phyloP scores from a whole-genome alignment of 345 rosid genomes.

The Bretschneidera sinensis region DNA sequence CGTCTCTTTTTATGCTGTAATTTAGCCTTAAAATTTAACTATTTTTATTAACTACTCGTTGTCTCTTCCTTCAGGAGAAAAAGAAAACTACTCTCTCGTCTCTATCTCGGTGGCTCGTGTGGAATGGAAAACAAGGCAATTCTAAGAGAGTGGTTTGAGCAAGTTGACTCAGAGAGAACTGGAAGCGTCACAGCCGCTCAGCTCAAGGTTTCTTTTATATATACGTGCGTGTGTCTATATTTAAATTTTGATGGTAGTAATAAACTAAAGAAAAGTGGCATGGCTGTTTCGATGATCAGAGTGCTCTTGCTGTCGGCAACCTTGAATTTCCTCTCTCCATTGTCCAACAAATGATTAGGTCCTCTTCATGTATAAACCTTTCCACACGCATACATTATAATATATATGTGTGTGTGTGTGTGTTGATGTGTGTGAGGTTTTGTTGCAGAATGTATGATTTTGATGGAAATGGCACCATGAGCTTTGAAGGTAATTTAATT shows the following conservation, averaged over 20 bases:
- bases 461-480: slow-evolving; percentile 67
- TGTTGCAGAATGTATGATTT: slow-evolving; percentile 62
- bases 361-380: background rate
- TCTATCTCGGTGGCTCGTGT: background rate
- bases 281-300: slow-evolving; percentile 27
- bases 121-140: slow-evolving; percentile 47
- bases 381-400: too few species aligned
- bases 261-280: background rate
- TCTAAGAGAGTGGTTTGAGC: slow-evolving; percentile 62
- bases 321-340: slow-evolving; percentile 49
- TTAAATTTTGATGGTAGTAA: too few species aligned
- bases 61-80: too few species aligned
- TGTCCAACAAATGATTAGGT: slow-evolving; percentile 76
- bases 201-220: slow-evolving; percentile 41
- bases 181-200: slow-evolving; percentile 54
- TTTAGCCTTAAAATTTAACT: too few species aligned
- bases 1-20: too few species aligned
- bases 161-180: slow-evolving; percentile 62
- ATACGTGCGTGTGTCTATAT: background rate
- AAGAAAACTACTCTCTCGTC: background rate
- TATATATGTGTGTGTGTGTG: too few species aligned
- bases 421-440: background rate
- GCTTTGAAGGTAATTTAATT: slow-evolving; percentile 41
- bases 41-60: too few species aligned
- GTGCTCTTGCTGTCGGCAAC: slow-evolving; percentile 55